Base-by-base conservation (phyloP, 495 filamentous ascomycete genomes). In the Oidiodendron maius region DNA sequence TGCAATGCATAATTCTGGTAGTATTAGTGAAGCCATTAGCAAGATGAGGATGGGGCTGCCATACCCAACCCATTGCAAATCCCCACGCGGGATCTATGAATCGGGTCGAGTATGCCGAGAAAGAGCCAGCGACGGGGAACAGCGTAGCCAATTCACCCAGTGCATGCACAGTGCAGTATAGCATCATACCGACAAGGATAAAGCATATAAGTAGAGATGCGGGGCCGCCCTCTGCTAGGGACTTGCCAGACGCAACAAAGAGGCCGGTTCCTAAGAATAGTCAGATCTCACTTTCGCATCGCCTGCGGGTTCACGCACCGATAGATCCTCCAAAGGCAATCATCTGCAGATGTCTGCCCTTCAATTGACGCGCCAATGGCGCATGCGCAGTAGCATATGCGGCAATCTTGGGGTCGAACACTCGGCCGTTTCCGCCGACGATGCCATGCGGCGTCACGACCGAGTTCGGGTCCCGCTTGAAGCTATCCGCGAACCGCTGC, bases 21-120 rank as follows among this genome's bases (percentile, higher is more conserved):
- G 37, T 18, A 32, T 58, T 28, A 60, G 58, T 36, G 43, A 13
- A 17, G 15, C 1, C 4, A 9, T 41, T 30, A 18, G n/a, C n/a
- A n/a, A n/a, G n/a, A n/a, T n/a, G n/a, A n/a, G n/a, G n/a, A n/a
- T n/a, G n/a, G n/a, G n/a, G n/a, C n/a, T n/a, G n/a, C 82, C 74
- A 96, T 95, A 58, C 51, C 91, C 91, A 96, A 22, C 93, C 93
- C 88, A 96, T 95, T 38, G 93, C 91, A 58, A 96, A 96, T 0
- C 93, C 93, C 91, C 91, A 96, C 2, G 91, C 89, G 10, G 91
- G 91, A 58, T 96, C 91, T 9, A 96, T 60, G 59, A 96, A 97
- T 20, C 91, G 79, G 28, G 88, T 95, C 15, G 91, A 95, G 64
- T 89, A 96, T 28, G 89, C 83, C 11, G 90, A 84, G 64, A 97